phyloP scores from a whole-genome alignment of 148 eudicot species.

The Arctostaphylos glauca region DNA sequence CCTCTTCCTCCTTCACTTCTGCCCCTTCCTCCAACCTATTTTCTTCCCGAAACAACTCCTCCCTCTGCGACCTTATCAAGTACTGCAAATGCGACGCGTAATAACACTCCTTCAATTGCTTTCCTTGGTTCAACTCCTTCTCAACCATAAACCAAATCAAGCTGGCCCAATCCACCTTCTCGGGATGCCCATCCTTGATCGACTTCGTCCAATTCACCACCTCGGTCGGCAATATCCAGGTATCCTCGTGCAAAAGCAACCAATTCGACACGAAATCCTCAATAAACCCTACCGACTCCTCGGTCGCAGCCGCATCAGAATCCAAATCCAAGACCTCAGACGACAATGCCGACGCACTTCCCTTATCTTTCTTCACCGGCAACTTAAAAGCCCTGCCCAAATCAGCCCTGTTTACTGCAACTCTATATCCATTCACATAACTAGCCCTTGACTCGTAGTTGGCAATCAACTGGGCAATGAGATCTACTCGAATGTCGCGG shows the following conservation, averaged over 20 bases:
- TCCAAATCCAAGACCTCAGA: slow-evolving; percentile 37
- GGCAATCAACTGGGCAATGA: slow-evolving; percentile 53
- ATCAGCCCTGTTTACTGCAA: slow-evolving; percentile 53
- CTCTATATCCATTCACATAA: slow-evolving; percentile 40
- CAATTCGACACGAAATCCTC: slow-evolving; percentile 61
- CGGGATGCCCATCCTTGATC: slow-evolving; percentile 66
- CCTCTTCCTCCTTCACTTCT: slow-evolving; percentile 34
- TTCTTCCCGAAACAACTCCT: slow-evolving; percentile 32
- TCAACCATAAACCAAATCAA: slow-evolving; percentile 87
- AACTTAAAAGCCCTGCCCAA: slow-evolving; percentile 65
- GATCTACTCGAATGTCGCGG: slow-evolving; percentile 44
- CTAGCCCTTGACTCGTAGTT: slow-evolving; percentile 36
- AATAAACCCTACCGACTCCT: slow-evolving; percentile 48
- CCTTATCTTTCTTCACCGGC: slow-evolving; percentile 41
- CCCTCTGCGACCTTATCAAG: slow-evolving; percentile 57
- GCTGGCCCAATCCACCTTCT: slow-evolving; percentile 83
- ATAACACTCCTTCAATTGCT: slow-evolving; percentile 54
- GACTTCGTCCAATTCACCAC: slow-evolving; percentile 46
- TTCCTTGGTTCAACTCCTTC: slow-evolving; percentile 67
- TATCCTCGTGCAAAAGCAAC: slow-evolving; percentile 78
- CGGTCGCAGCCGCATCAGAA: slow-evolving; percentile 25
- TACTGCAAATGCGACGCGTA: slow-evolving; percentile 87
- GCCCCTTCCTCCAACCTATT: slow-evolving; percentile 11
- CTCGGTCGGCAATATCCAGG: slow-evolving; percentile 62
- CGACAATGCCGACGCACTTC: slow-evolving; percentile 8